A percentile compares a stretch with the other conserved stretches of the same genome.
phyloP scores from a whole-genome alignment of 106 monocot genomes.

The Cymbidium sinense region DNA sequence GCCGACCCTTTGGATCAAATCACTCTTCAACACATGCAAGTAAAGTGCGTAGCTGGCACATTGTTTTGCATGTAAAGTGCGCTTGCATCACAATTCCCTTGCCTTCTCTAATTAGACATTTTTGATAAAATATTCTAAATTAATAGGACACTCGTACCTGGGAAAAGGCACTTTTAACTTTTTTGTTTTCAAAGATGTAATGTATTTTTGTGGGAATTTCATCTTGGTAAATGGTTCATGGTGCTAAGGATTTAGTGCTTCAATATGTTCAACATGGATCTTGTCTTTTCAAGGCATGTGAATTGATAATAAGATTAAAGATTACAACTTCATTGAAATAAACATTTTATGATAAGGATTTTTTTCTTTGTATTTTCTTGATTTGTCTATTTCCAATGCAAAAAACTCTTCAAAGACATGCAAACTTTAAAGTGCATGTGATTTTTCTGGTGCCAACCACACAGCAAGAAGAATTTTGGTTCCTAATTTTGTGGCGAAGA shows the following conservation, averaged over 20 bases:
- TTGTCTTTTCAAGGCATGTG: neutral
- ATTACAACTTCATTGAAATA: neutral
- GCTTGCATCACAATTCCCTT: no score
- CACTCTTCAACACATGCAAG: no score
- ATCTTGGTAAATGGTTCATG: neutral
- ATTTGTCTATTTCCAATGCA: neutral
- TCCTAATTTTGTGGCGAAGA: neutral
- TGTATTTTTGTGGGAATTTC: neutral
- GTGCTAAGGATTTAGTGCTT: neutral
- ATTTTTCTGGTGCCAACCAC: neutral
- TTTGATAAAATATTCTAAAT: no score
- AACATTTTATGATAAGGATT: neutral
- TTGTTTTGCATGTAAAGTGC: no score
- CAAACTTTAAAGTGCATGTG: neutral
- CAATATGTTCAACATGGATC: neutral
- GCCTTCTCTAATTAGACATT: no score
- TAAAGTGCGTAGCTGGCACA: no score
- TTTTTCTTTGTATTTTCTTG: neutral
- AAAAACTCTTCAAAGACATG: neutral
- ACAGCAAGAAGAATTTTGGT: neutral
- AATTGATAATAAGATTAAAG: neutral
- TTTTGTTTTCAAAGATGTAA: no score
- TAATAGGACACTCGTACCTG: no score
- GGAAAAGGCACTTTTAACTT: no score
- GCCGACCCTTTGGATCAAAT: no score